Base-by-base conservation (phyloP, 2,329 filamentous ascomycete species). In the Fusarium equiseti region DNA sequence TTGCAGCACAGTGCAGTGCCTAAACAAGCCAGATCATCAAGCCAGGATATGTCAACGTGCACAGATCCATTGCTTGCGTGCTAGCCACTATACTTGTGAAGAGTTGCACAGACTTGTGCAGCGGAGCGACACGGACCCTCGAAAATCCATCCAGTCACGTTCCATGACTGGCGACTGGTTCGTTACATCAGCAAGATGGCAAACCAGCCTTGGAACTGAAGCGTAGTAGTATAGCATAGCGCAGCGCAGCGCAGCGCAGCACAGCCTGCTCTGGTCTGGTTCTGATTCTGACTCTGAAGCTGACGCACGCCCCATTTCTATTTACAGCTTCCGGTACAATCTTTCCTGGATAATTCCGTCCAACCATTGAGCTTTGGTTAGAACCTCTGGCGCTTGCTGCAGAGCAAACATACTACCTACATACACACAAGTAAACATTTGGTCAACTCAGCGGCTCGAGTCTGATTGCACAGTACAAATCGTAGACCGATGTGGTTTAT, bases 291-390 rank as follows among this genome's bases (percentile, higher is more conserved):
- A 26, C 27, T 20, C 32, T 32, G 24, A 53, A 38, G 38, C 50
- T 52, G 54, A 61, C 48, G 64, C 68, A 71, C 64, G 52, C 55
- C 69, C 68, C 58, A 49, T 45, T 71, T 71, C 68, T 71, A 71
- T 71, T 70, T 71, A 64, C 59, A 55, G 64, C 9, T 54, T 56
- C 48, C 27, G 55, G 51, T 26, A 48, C 50, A 49, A 67, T 44
- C 61, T 43, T 38, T 26, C 38, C 24, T 26, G 29, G 15, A 66
- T 31, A 42, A 62, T 66, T 44, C 56, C 31, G 48, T 31, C 55
- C 43, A 61, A 59, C 45, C 54, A 31, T 48, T 59, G 44, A 54
- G 32, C 44, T 44, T 26, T 60, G 49, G 22, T 31, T 58, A 38
- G 61, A 72, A 63, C 32, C 59, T 63, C 58, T 68, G 69, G 69